phyloP scores from a whole-genome alignment of 1,284 basidiomycete genomes.

The Austroboletus niveus region DNA sequence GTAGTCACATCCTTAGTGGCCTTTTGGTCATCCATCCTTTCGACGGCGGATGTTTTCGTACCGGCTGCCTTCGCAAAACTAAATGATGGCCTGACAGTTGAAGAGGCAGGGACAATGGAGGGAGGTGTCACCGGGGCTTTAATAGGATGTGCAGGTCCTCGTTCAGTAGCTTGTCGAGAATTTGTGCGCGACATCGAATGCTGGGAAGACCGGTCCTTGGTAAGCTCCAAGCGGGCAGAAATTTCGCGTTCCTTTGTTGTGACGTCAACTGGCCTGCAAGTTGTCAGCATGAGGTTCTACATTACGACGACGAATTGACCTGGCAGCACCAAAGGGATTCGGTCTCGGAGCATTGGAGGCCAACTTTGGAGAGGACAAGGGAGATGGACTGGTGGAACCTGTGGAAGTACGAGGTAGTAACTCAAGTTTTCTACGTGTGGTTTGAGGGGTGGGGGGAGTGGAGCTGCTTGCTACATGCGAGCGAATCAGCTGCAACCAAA shows the following conservation, averaged over 20 bases:
- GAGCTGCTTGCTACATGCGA: constrained; percentile 58
- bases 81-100: constrained; percentile 58
- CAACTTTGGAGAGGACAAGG: constrained; percentile 74
- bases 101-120: constrained; percentile 31
- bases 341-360: constrained; percentile 42
- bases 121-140: constrained; percentile 35
- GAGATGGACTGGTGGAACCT: constrained; percentile 62
- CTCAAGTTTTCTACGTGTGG: constrained; percentile 76
- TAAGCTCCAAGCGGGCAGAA: constrained; percentile 58
- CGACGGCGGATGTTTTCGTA: constrained; percentile 37
- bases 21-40: constrained; percentile 28
- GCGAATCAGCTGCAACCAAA: constrained; percentile 7
- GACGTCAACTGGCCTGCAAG: constrained; percentile 79
- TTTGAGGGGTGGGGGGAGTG: constrained; percentile 76
- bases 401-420: constrained; percentile 74
- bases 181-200: constrained; percentile 67
- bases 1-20: constrained; percentile 19
- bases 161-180: constrained; percentile 61
- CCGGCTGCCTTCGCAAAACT: constrained; percentile 67
- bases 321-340: constrained; percentile 88
- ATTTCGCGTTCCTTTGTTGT: constrained; percentile 75
- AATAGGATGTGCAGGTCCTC: constrained; percentile 39
- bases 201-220: constrained; percentile 49
- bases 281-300: constrained; percentile 6
- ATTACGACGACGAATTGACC: constrained; percentile 41